phyloP scores from a whole-genome alignment of 768 basidiomycete species.

The Boletus subcaerulescens region DNA sequence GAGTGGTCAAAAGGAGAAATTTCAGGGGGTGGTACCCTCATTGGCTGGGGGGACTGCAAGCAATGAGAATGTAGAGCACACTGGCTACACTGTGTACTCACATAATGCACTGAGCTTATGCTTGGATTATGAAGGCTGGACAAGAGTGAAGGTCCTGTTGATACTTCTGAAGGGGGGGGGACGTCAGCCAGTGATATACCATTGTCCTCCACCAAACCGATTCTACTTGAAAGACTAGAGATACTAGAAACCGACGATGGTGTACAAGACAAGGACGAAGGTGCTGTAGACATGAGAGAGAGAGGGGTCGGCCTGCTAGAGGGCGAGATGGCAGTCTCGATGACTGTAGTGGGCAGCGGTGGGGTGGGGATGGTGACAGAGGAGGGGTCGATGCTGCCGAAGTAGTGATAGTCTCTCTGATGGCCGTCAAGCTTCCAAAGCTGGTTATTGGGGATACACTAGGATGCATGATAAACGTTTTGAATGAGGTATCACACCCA shows the following conservation, averaged over 20 bases:
- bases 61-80: not conserved
- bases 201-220: slow-evolving; percentile 34
- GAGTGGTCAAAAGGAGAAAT: slow-evolving; percentile 31
- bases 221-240: slow-evolving; percentile 43
- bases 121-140: slow-evolving; percentile 37
- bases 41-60: slow-evolving; percentile 32
- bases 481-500: slow-evolving; percentile 59
- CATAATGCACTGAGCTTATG: slow-evolving; percentile 27
- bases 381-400: slow-evolving; percentile 14
- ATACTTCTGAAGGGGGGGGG: slow-evolving; percentile 31
- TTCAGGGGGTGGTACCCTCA: slow-evolving; percentile 25
- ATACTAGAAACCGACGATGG: slow-evolving; percentile 37
- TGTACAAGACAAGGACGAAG: slow-evolving; percentile 36
- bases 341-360: slow-evolving; percentile 18
- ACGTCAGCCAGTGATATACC: slow-evolving; percentile 16
- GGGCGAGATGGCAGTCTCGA: slow-evolving; percentile 26
- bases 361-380: not conserved
- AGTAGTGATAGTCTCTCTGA: slow-evolving; percentile 33
- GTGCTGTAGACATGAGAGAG: slow-evolving; percentile 30
- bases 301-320: slow-evolving; percentile 32
- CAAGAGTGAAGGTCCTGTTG: slow-evolving; percentile 58
- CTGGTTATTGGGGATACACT: slow-evolving; percentile 41
- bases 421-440: slow-evolving; percentile 32
- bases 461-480: slow-evolving; percentile 71
- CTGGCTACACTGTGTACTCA: slow-evolving; percentile 27